These are phyloP conservation scores for Magnusiomyces magnusii DNA, from an alignment of 1,139 yeast species.

Conservation along the genomic window DNA sequence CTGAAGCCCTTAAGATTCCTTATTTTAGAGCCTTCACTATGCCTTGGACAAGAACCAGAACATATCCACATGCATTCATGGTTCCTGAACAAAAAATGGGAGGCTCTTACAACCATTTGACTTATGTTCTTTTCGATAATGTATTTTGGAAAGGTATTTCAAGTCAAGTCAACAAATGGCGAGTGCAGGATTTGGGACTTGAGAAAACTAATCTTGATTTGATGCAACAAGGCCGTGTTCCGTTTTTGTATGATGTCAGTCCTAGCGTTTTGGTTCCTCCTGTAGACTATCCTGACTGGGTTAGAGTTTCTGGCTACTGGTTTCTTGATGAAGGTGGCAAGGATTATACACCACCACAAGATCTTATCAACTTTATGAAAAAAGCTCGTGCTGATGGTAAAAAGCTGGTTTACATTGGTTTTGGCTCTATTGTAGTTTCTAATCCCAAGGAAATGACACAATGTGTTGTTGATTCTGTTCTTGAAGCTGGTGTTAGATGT, in stretches of 20 bases:
- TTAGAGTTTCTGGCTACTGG: slow-evolving; percentile 94
- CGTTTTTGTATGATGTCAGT: slow-evolving; percentile 82
- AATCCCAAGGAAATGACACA: slow-evolving; percentile 71
- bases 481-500: slow-evolving; percentile 74
- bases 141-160: slow-evolving; percentile 91
- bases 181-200: slow-evolving; percentile 56
- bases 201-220: slow-evolving; percentile 62
- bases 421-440: slow-evolving; percentile 89
- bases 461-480: slow-evolving; percentile 72
- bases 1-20: slow-evolving; percentile 84
- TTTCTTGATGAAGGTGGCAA: slow-evolving; percentile 61
- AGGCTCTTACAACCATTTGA: slow-evolving; percentile 83
- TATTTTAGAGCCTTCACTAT: slow-evolving; percentile 93
- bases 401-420: slow-evolving; percentile 83
- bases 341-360: slow-evolving; percentile 55
- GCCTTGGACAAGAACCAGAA: slow-evolving; percentile 97
- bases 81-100: slow-evolving; percentile 93
- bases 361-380: slow-evolving; percentile 52
- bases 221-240: slow-evolving; percentile 71
- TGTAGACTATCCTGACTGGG: slow-evolving; percentile 91
- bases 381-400: slow-evolving; percentile 53
- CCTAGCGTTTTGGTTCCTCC: slow-evolving; percentile 88
- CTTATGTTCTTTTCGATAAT: slow-evolving; percentile 88
- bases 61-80: slow-evolving; percentile 93
- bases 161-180: slow-evolving; percentile 81